These are phyloP conservation scores for Groenewaldozyma sp. DNA, from an alignment of 1,139 yeast species.

Conservation along the genomic window DNA sequence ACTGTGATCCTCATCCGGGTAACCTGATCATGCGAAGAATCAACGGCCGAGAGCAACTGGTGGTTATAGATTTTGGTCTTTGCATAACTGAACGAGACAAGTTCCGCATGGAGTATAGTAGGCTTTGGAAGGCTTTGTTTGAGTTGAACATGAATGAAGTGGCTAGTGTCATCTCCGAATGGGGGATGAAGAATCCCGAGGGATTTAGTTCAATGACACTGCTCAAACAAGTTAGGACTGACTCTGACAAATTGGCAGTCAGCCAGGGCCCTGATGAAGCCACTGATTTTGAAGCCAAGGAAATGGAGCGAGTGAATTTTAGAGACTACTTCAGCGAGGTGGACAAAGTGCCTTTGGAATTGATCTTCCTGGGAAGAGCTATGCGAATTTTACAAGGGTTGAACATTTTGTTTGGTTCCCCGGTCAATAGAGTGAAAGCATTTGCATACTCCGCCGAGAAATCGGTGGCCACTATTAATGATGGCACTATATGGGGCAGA, in stretches of 20 bases:
- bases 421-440: conserved; percentile 59
- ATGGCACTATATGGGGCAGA: conserved; percentile 9
- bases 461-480: conserved; percentile 8
- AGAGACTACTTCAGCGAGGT: conserved; percentile 49
- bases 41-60: conserved; percentile 43
- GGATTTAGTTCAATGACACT: conserved; percentile 53
- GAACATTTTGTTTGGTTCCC: conserved; percentile 59
- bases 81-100: conserved; percentile 45
- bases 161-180: conserved; percentile 39
- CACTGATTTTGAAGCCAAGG: conserved; percentile 33
- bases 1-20: conserved; percentile 82
- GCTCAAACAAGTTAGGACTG: conserved; percentile 21
- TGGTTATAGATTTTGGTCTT: conserved; percentile 67
- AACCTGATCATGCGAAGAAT: conserved; percentile 49
- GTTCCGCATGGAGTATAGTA: conserved; percentile 49
- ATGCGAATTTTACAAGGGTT: conserved; percentile 68
- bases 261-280: conserved; percentile 2
- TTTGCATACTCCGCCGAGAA: conserved; percentile 46
- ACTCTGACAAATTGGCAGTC: background rate
- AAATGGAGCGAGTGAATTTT: conserved; percentile 33
- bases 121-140: conserved; percentile 56
- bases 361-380: conserved; percentile 57
- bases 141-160: conserved; percentile 44
- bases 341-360: conserved; percentile 52
- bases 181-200: conserved; percentile 71